These are phyloP conservation scores for Nicotiana knightiana DNA, from an alignment of 257 asterid genomes.

Conservation along the genomic window DNA sequence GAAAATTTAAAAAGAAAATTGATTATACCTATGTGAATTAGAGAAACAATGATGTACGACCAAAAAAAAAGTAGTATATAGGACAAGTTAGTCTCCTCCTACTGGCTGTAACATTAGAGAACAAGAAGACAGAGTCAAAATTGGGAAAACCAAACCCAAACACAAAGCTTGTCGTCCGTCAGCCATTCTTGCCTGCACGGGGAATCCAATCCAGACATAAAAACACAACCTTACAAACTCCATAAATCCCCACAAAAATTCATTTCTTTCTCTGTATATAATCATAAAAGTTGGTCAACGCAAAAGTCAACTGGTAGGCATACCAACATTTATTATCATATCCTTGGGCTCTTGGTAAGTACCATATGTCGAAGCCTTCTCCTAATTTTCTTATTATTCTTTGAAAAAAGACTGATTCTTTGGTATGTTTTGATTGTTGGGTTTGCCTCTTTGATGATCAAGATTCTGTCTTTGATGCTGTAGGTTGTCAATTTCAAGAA, in stretches of 20 bases:
- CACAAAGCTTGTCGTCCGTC: conserved; percentile 25
- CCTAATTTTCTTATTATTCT: conserved; percentile 6
- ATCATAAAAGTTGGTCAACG: conserved; percentile 13
- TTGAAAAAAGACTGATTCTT: conserved; percentile 25
- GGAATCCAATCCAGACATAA: not conserved
- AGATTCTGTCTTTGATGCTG: conserved; percentile 9
- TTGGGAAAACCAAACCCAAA: conserved; percentile 25
- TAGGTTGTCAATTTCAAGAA: conserved; percentile 39
- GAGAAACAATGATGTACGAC: too few species aligned
- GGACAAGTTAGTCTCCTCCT: conserved; percentile 12
- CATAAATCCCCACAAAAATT: not conserved
- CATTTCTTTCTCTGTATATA: not conserved
- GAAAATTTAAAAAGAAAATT: too few species aligned
- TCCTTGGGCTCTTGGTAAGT: conserved; percentile 34
- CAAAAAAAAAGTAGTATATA: not conserved
- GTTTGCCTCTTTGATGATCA: conserved; percentile 20
- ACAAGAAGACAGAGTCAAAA: conserved; percentile 44
- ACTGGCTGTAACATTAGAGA: conserved; percentile 21
- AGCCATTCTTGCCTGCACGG: conserved; percentile 39
- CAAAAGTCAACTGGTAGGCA: conserved; percentile 17
- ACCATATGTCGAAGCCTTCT: conserved; percentile 32
- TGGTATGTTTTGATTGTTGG: conserved; percentile 5
- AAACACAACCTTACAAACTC: not conserved
- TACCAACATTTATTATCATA: conserved; percentile 5
- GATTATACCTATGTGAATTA: too few species aligned